Conservation (phyloP, 805 yeast species). For the Candida nanaspora region DNA sequence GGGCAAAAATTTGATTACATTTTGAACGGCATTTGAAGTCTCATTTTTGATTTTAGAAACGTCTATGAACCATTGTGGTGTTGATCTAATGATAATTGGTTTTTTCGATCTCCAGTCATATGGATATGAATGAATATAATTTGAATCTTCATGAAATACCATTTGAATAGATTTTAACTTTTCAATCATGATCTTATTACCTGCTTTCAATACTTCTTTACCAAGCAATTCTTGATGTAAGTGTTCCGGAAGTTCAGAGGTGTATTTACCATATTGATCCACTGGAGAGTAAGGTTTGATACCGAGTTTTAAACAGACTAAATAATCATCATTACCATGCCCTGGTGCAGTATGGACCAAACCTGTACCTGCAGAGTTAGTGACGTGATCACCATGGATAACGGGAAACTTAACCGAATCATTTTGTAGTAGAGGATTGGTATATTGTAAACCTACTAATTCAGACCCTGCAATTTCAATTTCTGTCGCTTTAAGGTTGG, state of each 20-base stretch:
- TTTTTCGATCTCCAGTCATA: conserved; percentile 96
- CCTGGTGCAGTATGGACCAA: conserved; percentile 97
- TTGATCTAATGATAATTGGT: conserved; percentile 90
- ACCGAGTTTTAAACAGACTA: conserved; percentile 51
- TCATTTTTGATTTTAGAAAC: conserved; percentile 61
- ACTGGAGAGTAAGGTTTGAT: conserved; percentile 71
- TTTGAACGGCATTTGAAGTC: conserved; percentile 50
- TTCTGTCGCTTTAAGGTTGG: conserved; percentile 9
- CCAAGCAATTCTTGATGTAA: conserved; percentile 38
- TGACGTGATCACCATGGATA: conserved; percentile 76
- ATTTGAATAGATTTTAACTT: conserved; percentile 35
- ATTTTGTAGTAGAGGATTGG: conserved; percentile 42
- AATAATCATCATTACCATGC: conserved; percentile 91
- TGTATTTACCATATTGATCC: conserved; percentile 65
- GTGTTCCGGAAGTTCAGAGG: conserved; percentile 40
- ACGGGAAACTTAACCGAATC: conserved; percentile 41
- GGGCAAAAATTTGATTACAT: conserved; percentile 66
- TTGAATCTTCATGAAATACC: conserved; percentile 39
- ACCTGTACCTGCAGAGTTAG: conserved; percentile 82
- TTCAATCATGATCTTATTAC: conserved; percentile 40
- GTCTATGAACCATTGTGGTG: conserved; percentile 96
- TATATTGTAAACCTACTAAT: conserved; percentile 38
- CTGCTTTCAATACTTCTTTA: conserved; percentile 53
- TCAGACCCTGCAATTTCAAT: conserved; percentile 32
- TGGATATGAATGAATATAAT: conserved; percentile 79